Evolutionary conservation across 768 basidiomycete genomes (phyloP).

Genomic region (Polyporus arcularius): DNA sequence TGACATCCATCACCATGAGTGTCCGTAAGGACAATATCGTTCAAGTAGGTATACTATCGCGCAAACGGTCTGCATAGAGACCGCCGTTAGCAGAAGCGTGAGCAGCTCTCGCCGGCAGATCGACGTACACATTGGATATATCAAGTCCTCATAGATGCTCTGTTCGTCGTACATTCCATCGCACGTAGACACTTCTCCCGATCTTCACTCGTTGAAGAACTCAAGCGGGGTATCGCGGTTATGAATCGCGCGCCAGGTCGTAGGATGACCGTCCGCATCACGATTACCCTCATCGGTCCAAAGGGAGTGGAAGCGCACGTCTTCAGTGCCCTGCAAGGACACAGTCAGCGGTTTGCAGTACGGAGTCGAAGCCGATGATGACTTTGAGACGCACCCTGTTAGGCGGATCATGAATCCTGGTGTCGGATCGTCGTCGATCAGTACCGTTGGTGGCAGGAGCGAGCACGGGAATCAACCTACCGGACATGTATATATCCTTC

Average conservation of each 20-base stretch:
- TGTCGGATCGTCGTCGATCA: neutral
- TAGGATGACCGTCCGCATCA: constrained; percentile 41
- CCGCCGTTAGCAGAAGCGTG: no score
- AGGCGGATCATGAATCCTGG: constrained; percentile 74
- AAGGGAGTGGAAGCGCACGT: constrained; percentile 72
- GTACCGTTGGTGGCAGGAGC: neutral
- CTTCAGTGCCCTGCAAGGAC: constrained; percentile 55
- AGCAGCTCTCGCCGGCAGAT: no score
- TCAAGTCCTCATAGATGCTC: no score
- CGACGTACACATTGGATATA: no score
- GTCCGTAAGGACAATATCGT: no score
- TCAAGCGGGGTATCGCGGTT: constrained; percentile 56
- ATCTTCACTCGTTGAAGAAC: constrained; percentile 66
- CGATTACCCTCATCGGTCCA: constrained; percentile 44
- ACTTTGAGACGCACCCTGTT: constrained; percentile 50
- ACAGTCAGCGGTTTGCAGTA: neutral
- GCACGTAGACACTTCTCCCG: neutral
- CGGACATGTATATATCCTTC: constrained; percentile 72
- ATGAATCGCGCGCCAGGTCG: constrained; percentile 68
- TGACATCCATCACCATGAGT: no score
- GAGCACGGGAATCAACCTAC: constrained; percentile 36
- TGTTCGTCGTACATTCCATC: neutral
- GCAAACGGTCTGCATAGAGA: no score
- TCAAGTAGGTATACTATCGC: no score
- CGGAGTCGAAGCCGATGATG: no score